Evolutionary conservation across 179 eudicot species (phyloP), one percentile per base, ranked within the genome.

Genomic region (Vitellaria paradoxa): DNA sequence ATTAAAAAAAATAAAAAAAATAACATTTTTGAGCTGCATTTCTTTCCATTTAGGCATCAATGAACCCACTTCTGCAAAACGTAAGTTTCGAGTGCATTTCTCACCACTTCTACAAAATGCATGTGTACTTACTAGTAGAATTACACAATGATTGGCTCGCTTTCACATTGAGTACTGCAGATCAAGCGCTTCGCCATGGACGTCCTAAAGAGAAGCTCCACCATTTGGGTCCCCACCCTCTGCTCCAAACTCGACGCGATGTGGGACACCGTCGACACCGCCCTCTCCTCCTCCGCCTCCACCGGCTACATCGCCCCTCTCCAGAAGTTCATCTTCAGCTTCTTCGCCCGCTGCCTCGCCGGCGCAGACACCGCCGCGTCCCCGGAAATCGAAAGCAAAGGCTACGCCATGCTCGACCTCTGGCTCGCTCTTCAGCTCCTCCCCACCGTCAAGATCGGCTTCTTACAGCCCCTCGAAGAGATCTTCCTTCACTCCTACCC

Each of bases 381-480:
- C 2, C 88, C 91, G 6, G 88, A 93, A 45, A 68, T 94, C 49
- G 74, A 85, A 47, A 77, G 84, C 21, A 64, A 79, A 1, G 99
- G 97, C 40, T 82, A 84, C 80, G 23, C 63, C 20, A 85, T 83
- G 88, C 67, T 91, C 37, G 89, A 88, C 81, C 82, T 83, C 72
- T 95, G 99, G 99, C 93, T 95, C 14, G 97, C 85, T 2, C 18
- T 93, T 21, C 95, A 90, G 71, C 84, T 93, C 82, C 81, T 90
- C 69, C 99, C 99, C 24, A 88, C 92, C 2, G 52, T 81, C 78
- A 70, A 68, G 10, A 79, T 93, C 74, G 78, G 76, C 52, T 0
- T 80, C 3, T 40, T 90, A 2, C 99, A 95, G 55, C 99, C 99
- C 18, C 86, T 95, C 0, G 91, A 82, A 9, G 97, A 91, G 70